Base-by-base conservation (phyloP, 148 eudicot genomes). In the Rhododendron kiyosumense region DNA sequence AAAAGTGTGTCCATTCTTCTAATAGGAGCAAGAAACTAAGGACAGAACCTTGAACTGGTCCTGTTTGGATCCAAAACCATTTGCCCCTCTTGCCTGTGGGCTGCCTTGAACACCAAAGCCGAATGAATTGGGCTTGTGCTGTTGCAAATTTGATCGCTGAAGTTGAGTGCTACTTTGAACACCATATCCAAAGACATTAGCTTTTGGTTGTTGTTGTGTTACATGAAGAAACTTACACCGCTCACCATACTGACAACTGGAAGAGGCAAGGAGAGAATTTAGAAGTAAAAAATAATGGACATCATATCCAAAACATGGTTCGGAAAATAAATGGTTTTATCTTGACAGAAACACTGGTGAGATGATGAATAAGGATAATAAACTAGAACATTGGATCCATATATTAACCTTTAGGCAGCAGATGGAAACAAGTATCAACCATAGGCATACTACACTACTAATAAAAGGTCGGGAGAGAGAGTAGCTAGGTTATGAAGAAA, bases 191-290 rank as follows among this genome's bases (percentile, higher is more conserved):
- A 90, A 93, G 78, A 88, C 85, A 87, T 90, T 94, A 83, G 92
- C 30, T 46, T 87, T 91, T 51, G 92, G 83, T 83, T 90, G 98
- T 51, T 93, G 96, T 76, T 83, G 91, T 41, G 91, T 88, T 51
- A 34, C 90, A 82, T 94, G 98, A 81, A 90, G 90, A 88, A 92
- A 96, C 86, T 87, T 95, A 87, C 99, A 96, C 71, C 88, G 91
- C 69, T 92, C 96, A 57, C 99, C 99, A 88, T 88, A 96, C 43
- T 85, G 95, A 86, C 99, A 96, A 86, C 99, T 96, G 92, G 84
- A 89, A 88, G 69, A 88, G 65, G 76, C 48, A 88, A 81, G 82
- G 20, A 46, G 65, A 63, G 63, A 9, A 43, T 73, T 59, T 49
- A 52, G 49, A 61, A 24, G 14, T 43, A 59, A 45, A 14, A 48